Evolutionary conservation across 257 asterid species (phyloP), one percentile per base, ranked within the genome.

Genomic region (Przewalskia tangutica): DNA sequence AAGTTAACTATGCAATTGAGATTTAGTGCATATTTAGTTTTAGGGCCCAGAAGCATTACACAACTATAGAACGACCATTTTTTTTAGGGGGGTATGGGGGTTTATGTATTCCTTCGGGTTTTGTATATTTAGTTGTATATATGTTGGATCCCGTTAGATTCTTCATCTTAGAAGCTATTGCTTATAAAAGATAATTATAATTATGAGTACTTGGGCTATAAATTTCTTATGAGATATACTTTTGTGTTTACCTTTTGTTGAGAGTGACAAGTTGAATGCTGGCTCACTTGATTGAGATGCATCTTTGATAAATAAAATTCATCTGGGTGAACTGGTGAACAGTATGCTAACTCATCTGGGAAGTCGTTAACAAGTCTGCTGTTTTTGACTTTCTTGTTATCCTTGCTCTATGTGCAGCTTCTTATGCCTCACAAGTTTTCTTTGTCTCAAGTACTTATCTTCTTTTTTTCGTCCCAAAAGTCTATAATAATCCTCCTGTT

Each of bases 401-500:
- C 91, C 83, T 90, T 82, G 97, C 87, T 84, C 95, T 90, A 76
- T 93, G 93, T 77, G 98, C 95, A 88, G 97, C 95, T 86, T 80
- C 91, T 83, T 93, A 98, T 38, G 94, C 95, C 48, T 93, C 98
- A 80, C 98, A 88, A 20, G 91, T 77, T 85, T 95, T 95, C 81
- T 87, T 89, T 4, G 98, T 95, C 89, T 95, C 89, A 93, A 83
- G 84, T 83, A 78, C 79, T 91, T 93, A 77, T 91, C 98, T 95
- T 93, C 94, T 82, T 90, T 95, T 83, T 92, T 95, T 62, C 95
- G 84, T 60, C 89, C 91, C 88, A 88, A 82, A 82, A 93, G 79
- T 81, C 97, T 92, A 77, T 63, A 90, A 85, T 93, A 95, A 82
- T 95, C 98, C 90, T 93, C 99, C 0, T 97, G 87, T 20, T 94